Conservation (phyloP, 2,329 filamentous ascomycete genomes). For the Cladosporium sphaerospermum region DNA sequence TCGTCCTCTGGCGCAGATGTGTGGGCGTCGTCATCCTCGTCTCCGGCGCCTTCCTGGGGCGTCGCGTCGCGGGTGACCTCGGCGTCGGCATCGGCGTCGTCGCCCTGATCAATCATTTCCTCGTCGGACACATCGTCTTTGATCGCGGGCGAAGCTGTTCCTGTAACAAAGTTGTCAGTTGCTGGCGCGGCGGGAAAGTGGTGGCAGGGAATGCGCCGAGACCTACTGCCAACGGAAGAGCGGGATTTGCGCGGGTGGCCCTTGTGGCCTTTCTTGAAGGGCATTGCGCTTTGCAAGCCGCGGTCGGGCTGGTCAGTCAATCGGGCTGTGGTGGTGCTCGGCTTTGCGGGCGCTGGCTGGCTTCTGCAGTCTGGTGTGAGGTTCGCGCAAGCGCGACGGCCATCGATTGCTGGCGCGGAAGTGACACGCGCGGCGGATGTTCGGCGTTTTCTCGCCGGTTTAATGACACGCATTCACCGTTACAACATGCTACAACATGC, state of each 20-base stretch:
- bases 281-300: constrained; percentile 16
- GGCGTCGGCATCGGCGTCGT: constrained; percentile 16
- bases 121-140: constrained; percentile 25
- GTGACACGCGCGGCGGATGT: no score
- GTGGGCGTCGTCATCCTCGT: constrained; percentile 20
- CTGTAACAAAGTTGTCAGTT: constrained; percentile 12
- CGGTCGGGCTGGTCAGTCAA: not conserved
- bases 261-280: constrained; percentile 25
- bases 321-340: not conserved
- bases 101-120: constrained; percentile 25
- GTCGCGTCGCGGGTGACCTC: constrained; percentile 16
- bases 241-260: constrained; percentile 20
- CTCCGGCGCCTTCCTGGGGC: constrained; percentile 15
- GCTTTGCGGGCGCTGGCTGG: not conserved
- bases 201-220: constrained; percentile 4
- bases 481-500: no score
- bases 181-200: constrained; percentile 3
- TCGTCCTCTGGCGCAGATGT: constrained; percentile 26
- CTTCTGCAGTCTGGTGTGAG: not conserved
- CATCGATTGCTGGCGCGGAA: no score
- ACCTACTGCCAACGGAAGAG: constrained; percentile 15
- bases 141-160: constrained; percentile 21
- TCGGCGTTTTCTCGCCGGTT: no score
- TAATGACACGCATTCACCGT: no score
- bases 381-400: no score